Evolutionary conservation across 139 green algal genomes (phyloP), one percentile per base, ranked within the genome.

Genomic region (Eudorina sp.): DNA sequence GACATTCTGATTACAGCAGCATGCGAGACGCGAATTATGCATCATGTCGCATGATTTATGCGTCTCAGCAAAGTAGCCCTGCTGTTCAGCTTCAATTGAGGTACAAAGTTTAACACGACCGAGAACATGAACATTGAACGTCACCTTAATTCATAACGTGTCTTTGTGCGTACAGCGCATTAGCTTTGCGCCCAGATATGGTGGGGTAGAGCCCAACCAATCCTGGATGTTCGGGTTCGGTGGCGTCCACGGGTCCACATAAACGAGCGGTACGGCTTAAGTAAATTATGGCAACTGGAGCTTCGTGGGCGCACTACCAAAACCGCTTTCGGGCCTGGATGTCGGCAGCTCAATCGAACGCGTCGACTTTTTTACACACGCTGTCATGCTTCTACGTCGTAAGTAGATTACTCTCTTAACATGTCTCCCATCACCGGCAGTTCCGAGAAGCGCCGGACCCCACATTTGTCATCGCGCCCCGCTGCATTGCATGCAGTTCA

Each of bases 321-420:
- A 14, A 82, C 13, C 74, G 74, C 45, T 18, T 82, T 46, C 46
- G 31, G 46, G n/a, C 8, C 4, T 82, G 74, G 74, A 51, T 64
- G 46, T 82, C 45, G n/a, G 74, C 46, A 23, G 74, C 74, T 13
- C n/a, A 13, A 8, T 43, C 46, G 29, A 51, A 82, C 46, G 45
- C 74, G 2, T 51, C 46, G 46, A 66, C 77, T 14, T 91, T 91
- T 58, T 38, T 69, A 5, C 78, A 77, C 34, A 89, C 88, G 13
- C 74, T 92, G 2, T 89, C 78, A 19, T 74, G 58, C 13, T 88
- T 89, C 62, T 89, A 92, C 36, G 89, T 92, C n/a, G 74, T 82
- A 43, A 62, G 74, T 43, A 16, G 13, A 16, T 16, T 13, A 16
- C n/a, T n/a, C n/a, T n/a, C n/a, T n/a, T n/a, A n/a, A n/a, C n/a